phyloP scores from a whole-genome alignment of 176 grass and related monocot genomes.

The Zoysia japonica region DNA sequence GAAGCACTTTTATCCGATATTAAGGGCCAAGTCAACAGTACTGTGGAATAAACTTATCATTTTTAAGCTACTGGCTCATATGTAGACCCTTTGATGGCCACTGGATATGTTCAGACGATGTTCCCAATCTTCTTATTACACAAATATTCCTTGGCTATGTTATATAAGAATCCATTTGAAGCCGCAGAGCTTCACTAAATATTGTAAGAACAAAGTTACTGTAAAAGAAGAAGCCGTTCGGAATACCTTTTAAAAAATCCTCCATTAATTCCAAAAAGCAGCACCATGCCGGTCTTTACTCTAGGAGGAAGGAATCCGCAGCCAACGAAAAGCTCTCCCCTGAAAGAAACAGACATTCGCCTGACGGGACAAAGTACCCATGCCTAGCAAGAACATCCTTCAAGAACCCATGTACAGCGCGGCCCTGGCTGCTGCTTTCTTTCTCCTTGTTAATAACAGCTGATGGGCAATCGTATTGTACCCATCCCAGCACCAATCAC shows the following conservation, averaged over 20 bases:
- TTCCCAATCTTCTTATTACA: not conserved
- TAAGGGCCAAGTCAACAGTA: too few species aligned
- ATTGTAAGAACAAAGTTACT: not conserved
- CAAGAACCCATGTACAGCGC: too few species aligned
- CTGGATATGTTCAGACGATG: too few species aligned
- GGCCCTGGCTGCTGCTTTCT: too few species aligned
- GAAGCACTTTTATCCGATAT: too few species aligned
- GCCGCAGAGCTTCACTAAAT: too few species aligned
- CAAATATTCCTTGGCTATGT: not conserved
- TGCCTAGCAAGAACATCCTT: too few species aligned
- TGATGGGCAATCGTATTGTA: slow-evolving; percentile 4
- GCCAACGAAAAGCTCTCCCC: not conserved
- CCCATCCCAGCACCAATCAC: not conserved
- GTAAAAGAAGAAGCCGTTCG: too few species aligned
- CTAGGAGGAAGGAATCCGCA: not conserved
- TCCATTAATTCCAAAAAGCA: not conserved
- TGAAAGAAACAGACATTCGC: slow-evolving; percentile 14
- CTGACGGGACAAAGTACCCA: slow-evolving; percentile 7
- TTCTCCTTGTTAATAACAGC: not conserved
- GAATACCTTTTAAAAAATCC: not conserved
- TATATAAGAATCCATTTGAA: too few species aligned
- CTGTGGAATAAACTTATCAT: too few species aligned
- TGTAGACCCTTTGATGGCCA: too few species aligned
- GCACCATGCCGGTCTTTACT: not conserved
- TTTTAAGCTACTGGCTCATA: too few species aligned